Conservation (phyloP, 2,329 filamentous ascomycete species). For the Blastomyces gilchristii region DNA sequence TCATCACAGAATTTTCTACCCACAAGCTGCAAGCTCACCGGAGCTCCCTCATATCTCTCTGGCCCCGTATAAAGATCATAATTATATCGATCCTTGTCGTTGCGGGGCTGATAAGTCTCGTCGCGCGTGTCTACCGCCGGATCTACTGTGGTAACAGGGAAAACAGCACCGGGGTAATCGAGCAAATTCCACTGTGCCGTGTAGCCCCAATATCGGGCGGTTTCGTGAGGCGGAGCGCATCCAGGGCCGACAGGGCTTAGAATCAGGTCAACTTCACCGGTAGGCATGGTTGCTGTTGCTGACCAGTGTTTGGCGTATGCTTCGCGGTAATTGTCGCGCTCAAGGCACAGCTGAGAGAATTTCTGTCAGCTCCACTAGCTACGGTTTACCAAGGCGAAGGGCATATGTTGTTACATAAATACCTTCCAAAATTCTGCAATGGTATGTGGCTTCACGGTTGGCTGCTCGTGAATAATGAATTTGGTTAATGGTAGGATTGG, state of each 20-base stretch:
- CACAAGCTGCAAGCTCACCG: constrained; percentile 46
- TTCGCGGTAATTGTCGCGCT: constrained; percentile 27
- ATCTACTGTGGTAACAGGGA: constrained; percentile 46
- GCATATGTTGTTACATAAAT: constrained; percentile 2
- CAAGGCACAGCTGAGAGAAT: constrained; percentile 6
- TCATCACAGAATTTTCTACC: constrained; percentile 46
- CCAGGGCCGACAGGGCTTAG: constrained; percentile 50
- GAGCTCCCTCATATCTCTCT: constrained; percentile 40
- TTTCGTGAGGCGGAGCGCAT: constrained; percentile 44
- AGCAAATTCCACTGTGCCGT: constrained; percentile 59
- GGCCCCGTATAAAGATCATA: constrained; percentile 39
- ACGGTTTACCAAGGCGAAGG: not conserved
- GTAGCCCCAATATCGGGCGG: constrained; percentile 53
- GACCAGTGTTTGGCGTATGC: constrained; percentile 41
- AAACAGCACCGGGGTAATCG: constrained; percentile 54
- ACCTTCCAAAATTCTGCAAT: constrained; percentile 35
- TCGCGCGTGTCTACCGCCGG: constrained; percentile 33
- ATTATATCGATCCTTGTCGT: constrained; percentile 40
- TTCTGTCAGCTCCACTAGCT: not conserved
- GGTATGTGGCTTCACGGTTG: constrained; percentile 35
- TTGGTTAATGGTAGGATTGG: constrained; percentile 49
- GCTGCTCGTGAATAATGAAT: constrained; percentile 49
- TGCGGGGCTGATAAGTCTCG: constrained; percentile 29
- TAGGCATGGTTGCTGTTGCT: constrained; percentile 24
- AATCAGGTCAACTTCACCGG: constrained; percentile 44